These are phyloP conservation scores for Tolypocladium nubicola DNA, from an alignment of 2,329 filamentous ascomycete genomes.

Conservation along the genomic window DNA sequence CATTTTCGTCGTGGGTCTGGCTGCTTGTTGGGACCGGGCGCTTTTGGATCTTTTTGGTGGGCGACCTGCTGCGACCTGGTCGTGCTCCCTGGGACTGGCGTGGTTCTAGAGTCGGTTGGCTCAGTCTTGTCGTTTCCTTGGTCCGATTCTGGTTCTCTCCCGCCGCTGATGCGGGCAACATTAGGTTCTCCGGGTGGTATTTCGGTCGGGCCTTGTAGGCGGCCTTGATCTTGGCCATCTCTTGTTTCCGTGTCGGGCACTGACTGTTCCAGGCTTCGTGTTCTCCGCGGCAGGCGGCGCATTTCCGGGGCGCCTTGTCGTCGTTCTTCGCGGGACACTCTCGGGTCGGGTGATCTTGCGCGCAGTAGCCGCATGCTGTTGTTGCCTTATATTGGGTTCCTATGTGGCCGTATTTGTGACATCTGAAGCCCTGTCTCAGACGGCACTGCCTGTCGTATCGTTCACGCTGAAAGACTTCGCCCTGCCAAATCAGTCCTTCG, in stretches of 20 bases:
- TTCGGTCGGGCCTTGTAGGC: not conserved
- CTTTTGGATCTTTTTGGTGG: too few relatives aligned
- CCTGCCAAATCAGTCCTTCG: not conserved
- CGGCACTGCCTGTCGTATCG: not conserved
- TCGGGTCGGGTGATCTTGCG: not conserved
- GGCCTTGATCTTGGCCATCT: not conserved
- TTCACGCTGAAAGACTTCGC: not conserved
- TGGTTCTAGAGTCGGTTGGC: not conserved
- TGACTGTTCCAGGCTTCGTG: not conserved
- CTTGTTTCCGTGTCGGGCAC: not conserved
- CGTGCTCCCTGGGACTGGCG: not conserved
- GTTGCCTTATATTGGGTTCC: constrained; percentile 6
- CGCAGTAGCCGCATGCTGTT: constrained; percentile 4
- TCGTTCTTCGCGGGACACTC: not conserved
- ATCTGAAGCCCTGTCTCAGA: constrained; percentile 4
- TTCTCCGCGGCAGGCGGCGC: not conserved
- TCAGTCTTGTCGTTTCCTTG: not conserved
- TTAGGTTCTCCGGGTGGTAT: not conserved
- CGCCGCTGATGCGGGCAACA: not conserved
- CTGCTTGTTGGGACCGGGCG: too few relatives aligned
- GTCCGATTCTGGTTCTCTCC: not conserved
- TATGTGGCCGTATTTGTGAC: constrained; percentile 4
- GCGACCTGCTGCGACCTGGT: not conserved
- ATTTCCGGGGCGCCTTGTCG: not conserved
- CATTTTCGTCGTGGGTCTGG: too few relatives aligned